Evolutionary conservation across 2,329 filamentous ascomycete species (phyloP).

Genomic region (Cryphonectria naterciae): DNA sequence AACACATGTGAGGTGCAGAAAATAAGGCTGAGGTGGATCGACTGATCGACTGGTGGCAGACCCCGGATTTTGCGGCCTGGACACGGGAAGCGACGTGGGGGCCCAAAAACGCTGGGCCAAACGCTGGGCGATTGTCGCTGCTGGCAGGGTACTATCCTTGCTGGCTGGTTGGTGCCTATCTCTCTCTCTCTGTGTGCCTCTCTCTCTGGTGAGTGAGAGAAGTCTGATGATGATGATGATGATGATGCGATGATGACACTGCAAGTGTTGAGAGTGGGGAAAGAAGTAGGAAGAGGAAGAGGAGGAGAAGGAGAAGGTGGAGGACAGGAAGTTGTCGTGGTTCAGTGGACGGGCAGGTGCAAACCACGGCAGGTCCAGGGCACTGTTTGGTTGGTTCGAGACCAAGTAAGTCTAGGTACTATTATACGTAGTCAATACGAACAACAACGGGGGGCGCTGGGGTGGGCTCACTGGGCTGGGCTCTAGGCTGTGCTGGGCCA

Average conservation of each 20-base stretch:
- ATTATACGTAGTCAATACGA: neutral
- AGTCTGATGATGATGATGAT: neutral
- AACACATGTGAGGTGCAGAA: neutral
- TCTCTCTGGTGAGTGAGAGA: neutral
- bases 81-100: neutral
- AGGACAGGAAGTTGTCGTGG: neutral
- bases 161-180: neutral
- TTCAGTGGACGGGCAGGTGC: neutral
- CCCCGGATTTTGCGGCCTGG: neutral
- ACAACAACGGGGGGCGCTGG: neutral
- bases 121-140: neutral
- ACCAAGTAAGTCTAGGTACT: no score
- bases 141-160: neutral
- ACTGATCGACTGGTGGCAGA: neutral
- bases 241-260: neutral
- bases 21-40: slow-evolving; percentile 8
- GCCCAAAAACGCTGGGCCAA: neutral
- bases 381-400: no score
- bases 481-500: neutral
- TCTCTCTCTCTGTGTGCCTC: neutral
- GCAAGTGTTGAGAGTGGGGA: neutral
- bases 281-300: neutral
- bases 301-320: neutral
- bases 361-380: neutral
- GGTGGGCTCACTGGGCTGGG: no score